Evolutionary conservation across 257 asterid genomes (phyloP).

Genomic region (Fraxinus quadrangulata): DNA sequence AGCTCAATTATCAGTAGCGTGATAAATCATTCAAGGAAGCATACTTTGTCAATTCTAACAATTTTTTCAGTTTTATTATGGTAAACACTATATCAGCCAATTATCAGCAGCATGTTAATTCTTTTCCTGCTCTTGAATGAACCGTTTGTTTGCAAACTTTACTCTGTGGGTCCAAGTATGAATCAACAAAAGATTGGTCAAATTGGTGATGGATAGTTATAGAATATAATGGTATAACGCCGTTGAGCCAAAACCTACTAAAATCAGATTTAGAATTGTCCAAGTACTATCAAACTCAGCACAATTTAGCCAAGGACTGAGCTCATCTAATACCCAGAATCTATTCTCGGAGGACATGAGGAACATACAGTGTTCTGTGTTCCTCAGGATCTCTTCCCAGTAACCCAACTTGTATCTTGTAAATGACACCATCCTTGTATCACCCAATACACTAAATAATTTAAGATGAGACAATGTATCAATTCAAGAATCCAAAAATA

Average conservation of each 20-base stretch:
- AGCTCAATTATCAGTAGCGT: neutral
- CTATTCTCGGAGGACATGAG: neutral
- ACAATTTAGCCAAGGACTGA: neutral
- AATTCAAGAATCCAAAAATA: neutral
- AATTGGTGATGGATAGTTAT: neutral
- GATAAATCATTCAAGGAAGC: neutral
- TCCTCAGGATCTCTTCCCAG: neutral
- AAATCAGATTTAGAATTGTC: neutral
- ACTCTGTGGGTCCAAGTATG: neutral
- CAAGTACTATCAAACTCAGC: neutral
- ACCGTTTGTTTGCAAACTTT: neutral
- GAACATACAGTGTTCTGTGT: neutral
- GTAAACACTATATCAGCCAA: neutral
- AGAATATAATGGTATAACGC: neutral
- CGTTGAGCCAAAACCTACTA: neutral
- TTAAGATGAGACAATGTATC: neutral
- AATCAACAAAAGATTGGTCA: neutral
- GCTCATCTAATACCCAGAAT: neutral
- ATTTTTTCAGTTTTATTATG: neutral
- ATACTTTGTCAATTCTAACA: neutral
- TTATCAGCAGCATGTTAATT: neutral
- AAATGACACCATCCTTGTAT: neutral
- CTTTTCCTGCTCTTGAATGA: neutral
- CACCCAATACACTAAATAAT: conserved; percentile 14
- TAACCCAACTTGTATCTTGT: neutral